phyloP scores from a whole-genome alignment of 106 monocot genomes.

The Narthecium ossifragum region DNA sequence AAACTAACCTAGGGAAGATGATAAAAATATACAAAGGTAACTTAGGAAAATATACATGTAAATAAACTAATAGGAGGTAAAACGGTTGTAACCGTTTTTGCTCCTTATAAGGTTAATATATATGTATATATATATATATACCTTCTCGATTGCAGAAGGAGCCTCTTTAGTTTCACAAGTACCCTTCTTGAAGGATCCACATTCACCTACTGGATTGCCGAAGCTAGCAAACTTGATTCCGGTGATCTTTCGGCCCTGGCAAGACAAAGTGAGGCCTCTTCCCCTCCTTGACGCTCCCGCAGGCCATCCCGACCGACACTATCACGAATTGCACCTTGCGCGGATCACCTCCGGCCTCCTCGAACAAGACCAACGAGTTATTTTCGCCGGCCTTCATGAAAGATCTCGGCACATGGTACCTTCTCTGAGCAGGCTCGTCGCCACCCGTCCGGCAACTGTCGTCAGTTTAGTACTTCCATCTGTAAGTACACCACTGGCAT shows the following conservation, averaged over 20 bases:
- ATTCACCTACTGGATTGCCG: constrained; percentile 19
- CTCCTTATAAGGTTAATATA: too few species aligned
- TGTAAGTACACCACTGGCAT: constrained; percentile 26
- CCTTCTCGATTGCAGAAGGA: neutral
- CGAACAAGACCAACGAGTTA: constrained; percentile 47
- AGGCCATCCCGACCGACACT: constrained; percentile 23
- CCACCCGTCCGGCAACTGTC: constrained; percentile 31
- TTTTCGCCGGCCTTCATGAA: constrained; percentile 28
- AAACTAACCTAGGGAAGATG: too few species aligned
- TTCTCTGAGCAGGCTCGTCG: constrained; percentile 41
- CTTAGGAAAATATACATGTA: too few species aligned
- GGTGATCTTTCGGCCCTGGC: constrained; percentile 22
- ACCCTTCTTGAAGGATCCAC: constrained; percentile 27
- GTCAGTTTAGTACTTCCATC: constrained; percentile 17
- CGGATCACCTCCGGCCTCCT: constrained; percentile 53
- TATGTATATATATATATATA: too few species aligned
- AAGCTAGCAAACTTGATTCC: constrained; percentile 31
- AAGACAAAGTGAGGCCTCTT: constrained; percentile 32
- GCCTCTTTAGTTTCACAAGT: constrained; percentile 15
- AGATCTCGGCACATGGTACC: constrained; percentile 56
- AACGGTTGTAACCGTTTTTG: too few species aligned
- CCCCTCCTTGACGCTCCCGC: constrained; percentile 19
- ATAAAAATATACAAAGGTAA: too few species aligned
- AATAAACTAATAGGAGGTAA: too few species aligned
- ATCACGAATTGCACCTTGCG: constrained; percentile 33